phyloP scores from a whole-genome alignment of 179 eudicot species.

The Heliamphora pulchella region DNA sequence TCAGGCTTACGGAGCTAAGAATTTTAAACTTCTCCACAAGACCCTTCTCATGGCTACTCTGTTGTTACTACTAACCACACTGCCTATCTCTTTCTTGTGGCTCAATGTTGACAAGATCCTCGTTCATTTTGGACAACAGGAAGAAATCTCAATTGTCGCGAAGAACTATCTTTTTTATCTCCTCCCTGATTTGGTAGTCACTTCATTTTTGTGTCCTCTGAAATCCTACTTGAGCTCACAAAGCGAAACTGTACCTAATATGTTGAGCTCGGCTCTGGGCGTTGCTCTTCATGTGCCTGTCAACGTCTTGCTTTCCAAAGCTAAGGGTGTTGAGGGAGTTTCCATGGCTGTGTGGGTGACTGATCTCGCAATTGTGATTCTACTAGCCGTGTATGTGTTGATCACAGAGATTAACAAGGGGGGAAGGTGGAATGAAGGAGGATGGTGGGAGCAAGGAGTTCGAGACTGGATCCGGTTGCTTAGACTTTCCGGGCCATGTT shows the following conservation, averaged over 20 bases:
- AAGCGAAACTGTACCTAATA: constrained; percentile 53
- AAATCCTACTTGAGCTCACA: constrained; percentile 79
- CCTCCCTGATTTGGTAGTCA: constrained; percentile 67
- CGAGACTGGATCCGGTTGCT: constrained; percentile 57
- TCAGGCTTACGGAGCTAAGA: constrained; percentile 81
- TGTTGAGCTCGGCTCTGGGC: constrained; percentile 56
- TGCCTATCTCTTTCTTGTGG: constrained; percentile 73
- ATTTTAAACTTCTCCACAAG: constrained; percentile 71
- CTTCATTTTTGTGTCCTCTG: constrained; percentile 59
- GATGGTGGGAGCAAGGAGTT: constrained; percentile 66
- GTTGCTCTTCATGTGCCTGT: constrained; percentile 58
- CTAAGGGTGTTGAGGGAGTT: constrained; percentile 66
- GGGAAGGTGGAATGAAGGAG: constrained; percentile 60
- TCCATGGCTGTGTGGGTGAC: constrained; percentile 72
- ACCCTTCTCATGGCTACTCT: constrained; percentile 68
- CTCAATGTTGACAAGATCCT: constrained; percentile 64
- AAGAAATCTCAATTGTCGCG: constrained; percentile 41
- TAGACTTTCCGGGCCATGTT: constrained; percentile 56
- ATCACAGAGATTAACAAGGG: constrained; percentile 39
- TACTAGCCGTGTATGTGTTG: constrained; percentile 33
- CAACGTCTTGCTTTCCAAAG: constrained; percentile 44
- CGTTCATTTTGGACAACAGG: constrained; percentile 58
- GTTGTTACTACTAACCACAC: constrained; percentile 42
- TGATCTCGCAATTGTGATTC: constrained; percentile 39
- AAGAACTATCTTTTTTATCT: constrained; percentile 48